Evolutionary conservation across 2,329 filamentous ascomycete species (phyloP).

Genomic region (Fragosphaeria purpurea): DNA sequence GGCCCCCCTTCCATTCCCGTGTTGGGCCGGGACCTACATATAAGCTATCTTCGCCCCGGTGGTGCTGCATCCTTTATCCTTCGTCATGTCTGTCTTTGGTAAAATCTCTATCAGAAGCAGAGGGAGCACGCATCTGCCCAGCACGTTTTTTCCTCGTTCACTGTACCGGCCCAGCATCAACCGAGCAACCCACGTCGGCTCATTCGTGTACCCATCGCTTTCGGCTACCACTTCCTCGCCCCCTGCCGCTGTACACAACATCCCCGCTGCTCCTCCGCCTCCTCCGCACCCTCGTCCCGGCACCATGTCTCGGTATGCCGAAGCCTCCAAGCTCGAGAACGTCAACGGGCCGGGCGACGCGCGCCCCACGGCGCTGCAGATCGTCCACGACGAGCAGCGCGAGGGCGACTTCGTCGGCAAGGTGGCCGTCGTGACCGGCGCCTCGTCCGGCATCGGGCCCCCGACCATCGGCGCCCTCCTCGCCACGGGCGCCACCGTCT

Average conservation of each 20-base stretch:
- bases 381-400: constrained; percentile 25
- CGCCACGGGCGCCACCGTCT: constrained; percentile 32
- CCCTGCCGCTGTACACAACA: not conserved
- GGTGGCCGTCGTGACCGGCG: constrained; percentile 30
- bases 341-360: constrained; percentile 24
- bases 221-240: no score
- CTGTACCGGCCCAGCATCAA: no score
- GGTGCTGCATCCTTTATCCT: no score
- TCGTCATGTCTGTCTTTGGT: no score
- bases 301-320: constrained; percentile 14
- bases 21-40: no score
- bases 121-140: no score
- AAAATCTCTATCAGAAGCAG: no score
- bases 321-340: constrained; percentile 7
- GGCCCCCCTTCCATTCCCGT: no score
- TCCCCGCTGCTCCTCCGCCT: not conserved
- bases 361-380: constrained; percentile 25
- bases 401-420: constrained; percentile 24
- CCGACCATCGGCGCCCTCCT: constrained; percentile 31
- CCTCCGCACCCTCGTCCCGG: not conserved
- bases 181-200: no score
- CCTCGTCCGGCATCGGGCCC: constrained; percentile 28
- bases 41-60: no score
- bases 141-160: no score
- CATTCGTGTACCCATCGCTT: no score